A percentile compares a stretch with the other conserved stretches of the same genome.
These are phyloP conservation scores for Coffea canephora DNA, from an alignment of 257 asterid genomes.

Conservation along the genomic window DNA sequence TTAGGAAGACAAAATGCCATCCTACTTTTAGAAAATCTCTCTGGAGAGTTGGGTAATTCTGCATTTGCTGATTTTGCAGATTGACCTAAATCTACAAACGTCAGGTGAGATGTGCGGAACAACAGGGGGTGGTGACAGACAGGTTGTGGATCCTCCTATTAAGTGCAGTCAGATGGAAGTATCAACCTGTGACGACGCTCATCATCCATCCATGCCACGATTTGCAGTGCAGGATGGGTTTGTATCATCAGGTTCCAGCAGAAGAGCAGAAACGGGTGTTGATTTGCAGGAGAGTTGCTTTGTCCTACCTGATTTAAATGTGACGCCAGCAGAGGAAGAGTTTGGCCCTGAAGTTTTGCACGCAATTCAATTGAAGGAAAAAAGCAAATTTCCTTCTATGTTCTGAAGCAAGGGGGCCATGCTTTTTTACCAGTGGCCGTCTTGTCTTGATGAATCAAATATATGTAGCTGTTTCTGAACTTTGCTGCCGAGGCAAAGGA, in stretches of 20 bases:
- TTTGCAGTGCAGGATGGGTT: slow-evolving; percentile 8
- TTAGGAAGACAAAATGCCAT: neutral
- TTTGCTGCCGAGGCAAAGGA: neutral
- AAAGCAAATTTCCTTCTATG: neutral
- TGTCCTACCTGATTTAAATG: slow-evolving; percentile 38
- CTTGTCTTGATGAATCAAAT: neutral
- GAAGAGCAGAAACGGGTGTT: neutral
- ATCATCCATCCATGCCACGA: slow-evolving; percentile 11
- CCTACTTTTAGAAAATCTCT: neutral
- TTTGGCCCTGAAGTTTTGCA: slow-evolving; percentile 1
- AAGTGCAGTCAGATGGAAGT: slow-evolving; percentile 18
- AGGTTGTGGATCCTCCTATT: neutral
- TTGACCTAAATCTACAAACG: slow-evolving; percentile 30
- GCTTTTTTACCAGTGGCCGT: neutral
- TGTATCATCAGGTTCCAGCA: slow-evolving; percentile 12
- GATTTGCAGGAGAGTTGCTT: slow-evolving; percentile 20
- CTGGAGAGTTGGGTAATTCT: neutral
- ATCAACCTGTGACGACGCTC: slow-evolving; percentile 1
- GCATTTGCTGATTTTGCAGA: slow-evolving; percentile 16
- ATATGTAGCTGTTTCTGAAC: neutral
- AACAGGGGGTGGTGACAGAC: neutral
- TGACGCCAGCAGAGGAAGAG: slow-evolving; percentile 36
- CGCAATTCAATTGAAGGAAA: slow-evolving; percentile 12
- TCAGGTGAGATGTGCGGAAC: neutral
- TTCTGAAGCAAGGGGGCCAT: slow-evolving; percentile 1